phyloP scores from a whole-genome alignment of 805 yeast genomes.

The Monosporozyma unispora region DNA sequence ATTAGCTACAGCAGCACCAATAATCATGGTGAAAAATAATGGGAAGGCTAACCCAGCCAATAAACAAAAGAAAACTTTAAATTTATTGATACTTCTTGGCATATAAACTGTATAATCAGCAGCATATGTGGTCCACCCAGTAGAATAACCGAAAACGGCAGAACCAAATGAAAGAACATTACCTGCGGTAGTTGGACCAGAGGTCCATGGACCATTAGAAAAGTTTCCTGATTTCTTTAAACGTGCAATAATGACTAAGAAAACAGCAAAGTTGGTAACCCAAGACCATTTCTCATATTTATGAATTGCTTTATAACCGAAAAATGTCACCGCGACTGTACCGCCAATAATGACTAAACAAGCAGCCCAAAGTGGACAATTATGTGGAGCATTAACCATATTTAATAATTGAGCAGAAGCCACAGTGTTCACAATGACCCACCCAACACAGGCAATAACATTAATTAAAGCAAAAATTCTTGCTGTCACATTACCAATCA shows the following conservation, averaged over 20 bases:
- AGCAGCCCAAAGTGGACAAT: constrained; percentile 86
- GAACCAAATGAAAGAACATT: constrained; percentile 73
- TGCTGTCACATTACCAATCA: constrained; percentile 67
- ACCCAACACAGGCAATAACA: constrained; percentile 81
- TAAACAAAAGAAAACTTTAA: constrained; percentile 55
- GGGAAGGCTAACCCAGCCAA: constrained; percentile 59
- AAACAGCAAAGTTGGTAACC: constrained; percentile 70
- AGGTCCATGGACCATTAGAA: constrained; percentile 38
- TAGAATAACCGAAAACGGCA: constrained; percentile 75
- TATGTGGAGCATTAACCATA: constrained; percentile 52
- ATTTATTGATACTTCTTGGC: constrained; percentile 52
- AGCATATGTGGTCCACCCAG: constrained; percentile 93
- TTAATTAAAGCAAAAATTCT: constrained; percentile 72
- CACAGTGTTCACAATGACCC: constrained; percentile 92
- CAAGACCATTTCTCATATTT: constrained; percentile 76
- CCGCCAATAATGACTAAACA: constrained; percentile 59
- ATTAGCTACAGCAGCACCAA: constrained; percentile 82
- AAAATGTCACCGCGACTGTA: constrained; percentile 69
- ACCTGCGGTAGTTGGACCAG: constrained; percentile 68
- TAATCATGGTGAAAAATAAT: constrained; percentile 57
- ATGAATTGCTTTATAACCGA: constrained; percentile 80
- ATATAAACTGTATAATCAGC: constrained; percentile 88
- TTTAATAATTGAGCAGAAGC: constrained; percentile 78
- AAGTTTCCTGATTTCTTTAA: constrained; percentile 60
- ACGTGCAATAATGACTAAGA: constrained; percentile 72